Conservation (phyloP, 345 rosid genomes). For the Nephelium lappaceum region DNA sequence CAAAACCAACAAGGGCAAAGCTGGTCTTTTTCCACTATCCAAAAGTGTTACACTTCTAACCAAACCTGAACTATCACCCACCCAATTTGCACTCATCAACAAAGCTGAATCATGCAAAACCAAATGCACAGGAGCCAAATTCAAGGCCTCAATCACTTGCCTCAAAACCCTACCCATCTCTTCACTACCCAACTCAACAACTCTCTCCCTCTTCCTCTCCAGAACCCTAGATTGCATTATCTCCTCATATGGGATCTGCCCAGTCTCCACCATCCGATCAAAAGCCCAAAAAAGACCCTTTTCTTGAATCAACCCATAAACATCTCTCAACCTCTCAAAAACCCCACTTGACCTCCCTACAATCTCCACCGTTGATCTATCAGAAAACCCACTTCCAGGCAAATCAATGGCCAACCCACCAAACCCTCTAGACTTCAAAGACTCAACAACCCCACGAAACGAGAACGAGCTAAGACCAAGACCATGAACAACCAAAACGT, state of each 20-base stretch:
- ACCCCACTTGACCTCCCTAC: constrained; percentile 57
- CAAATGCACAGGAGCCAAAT: constrained; percentile 82
- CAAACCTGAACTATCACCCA: constrained; percentile 50
- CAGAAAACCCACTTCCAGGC: constrained; percentile 96
- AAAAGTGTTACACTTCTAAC: constrained; percentile 76
- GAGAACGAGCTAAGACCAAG: constrained; percentile 80
- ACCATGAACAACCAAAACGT: constrained; percentile 70
- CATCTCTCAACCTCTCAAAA: constrained; percentile 64
- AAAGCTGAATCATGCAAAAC: constrained; percentile 90
- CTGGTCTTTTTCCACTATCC: constrained; percentile 67
- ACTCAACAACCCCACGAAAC: constrained; percentile 47
- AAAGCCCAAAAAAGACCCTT: constrained; percentile 95
- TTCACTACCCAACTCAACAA: constrained; percentile 66
- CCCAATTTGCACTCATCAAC: constrained; percentile 72
- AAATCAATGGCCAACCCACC: constrained; percentile 78
- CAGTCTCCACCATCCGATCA: constrained; percentile 91
- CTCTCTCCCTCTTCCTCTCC: constrained; percentile 46
- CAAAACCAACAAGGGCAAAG: constrained; percentile 71
- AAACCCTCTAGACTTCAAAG: constrained; percentile 65
- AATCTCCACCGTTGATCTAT: constrained; percentile 55
- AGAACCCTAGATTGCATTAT: constrained; percentile 38
- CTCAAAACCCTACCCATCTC: constrained; percentile 68
- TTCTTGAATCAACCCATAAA: constrained; percentile 67
- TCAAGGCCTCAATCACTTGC: constrained; percentile 70
- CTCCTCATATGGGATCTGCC: constrained; percentile 81